phyloP scores from a whole-genome alignment of 768 basidiomycete species.

The Lentinula sp. region DNA sequence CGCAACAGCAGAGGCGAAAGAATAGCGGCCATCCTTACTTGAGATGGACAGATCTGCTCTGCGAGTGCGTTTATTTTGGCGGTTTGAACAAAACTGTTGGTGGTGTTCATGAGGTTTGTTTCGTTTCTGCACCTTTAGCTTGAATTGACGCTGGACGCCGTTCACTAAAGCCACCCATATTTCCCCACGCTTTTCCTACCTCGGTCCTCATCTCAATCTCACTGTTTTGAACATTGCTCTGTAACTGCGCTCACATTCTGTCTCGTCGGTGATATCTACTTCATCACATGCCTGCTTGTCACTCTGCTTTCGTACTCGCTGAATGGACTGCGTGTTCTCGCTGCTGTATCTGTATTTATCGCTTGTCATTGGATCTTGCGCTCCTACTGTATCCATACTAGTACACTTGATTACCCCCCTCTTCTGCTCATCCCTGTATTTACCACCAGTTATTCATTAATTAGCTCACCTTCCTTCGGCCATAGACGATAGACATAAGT shows the following conservation, averaged over 20 bases:
- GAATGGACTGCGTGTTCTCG: not conserved
- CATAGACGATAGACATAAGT: too few relatives aligned
- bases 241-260: too few relatives aligned
- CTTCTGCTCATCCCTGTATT: too few relatives aligned
- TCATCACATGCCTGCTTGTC: not conserved
- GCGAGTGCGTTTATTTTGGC: conserved; percentile 1
- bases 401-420: too few relatives aligned
- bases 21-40: not conserved
- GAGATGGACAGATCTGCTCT: conserved; percentile 1
- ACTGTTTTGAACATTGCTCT: not conserved
- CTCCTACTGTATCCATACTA: not conserved
- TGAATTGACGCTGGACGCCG: not conserved
- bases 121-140: not conserved
- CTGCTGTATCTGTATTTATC: not conserved
- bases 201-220: not conserved
- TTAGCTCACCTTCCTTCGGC: too few relatives aligned
- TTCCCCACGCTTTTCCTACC: not conserved
- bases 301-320: not conserved
- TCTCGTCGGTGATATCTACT: too few relatives aligned
- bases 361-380: not conserved
- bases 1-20: not conserved
- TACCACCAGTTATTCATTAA: too few relatives aligned
- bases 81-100: not conserved
- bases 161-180: not conserved
- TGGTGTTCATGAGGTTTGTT: not conserved